These are phyloP conservation scores for Sphaerulina vaccinii DNA, from an alignment of 2,329 filamentous ascomycete species.

Conservation along the genomic window DNA sequence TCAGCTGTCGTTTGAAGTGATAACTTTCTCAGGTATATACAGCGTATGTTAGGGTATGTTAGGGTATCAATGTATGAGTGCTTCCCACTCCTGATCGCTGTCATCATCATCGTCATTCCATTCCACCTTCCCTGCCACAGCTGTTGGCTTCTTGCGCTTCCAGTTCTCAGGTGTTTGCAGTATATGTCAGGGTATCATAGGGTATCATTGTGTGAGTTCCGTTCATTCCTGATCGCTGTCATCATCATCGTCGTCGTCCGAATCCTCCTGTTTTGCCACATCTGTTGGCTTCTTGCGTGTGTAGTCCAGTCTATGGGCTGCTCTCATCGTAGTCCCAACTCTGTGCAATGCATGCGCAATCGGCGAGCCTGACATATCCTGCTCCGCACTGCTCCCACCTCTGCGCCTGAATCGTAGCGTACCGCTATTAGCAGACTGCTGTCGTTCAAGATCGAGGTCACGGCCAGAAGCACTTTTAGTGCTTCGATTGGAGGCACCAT, in stretches of 20 bases:
- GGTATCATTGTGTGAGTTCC: neutral
- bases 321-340: constrained; percentile 20
- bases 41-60: no score
- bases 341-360: constrained; percentile 18
- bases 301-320: constrained; percentile 20
- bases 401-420: constrained; percentile 7
- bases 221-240: constrained; percentile 14
- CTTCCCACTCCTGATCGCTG: no score
- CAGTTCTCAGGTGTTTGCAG: no score
- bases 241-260: constrained; percentile 19
- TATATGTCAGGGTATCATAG: neutral
- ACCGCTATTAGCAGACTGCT: constrained; percentile 11
- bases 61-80: no score
- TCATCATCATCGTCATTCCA: no score
- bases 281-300: constrained; percentile 14
- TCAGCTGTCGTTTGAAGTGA: no score
- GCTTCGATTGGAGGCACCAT: neutral
- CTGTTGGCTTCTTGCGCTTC: no score
- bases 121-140: no score
- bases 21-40: no score
- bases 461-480: constrained; percentile 9
- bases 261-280: neutral
- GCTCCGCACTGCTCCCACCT: constrained; percentile 4
- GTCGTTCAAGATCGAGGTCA: constrained; percentile 13
- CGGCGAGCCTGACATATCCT: constrained; percentile 15